Base-by-base conservation (phyloP, 306 rosid genomes). In the Glycine soja region DNA sequence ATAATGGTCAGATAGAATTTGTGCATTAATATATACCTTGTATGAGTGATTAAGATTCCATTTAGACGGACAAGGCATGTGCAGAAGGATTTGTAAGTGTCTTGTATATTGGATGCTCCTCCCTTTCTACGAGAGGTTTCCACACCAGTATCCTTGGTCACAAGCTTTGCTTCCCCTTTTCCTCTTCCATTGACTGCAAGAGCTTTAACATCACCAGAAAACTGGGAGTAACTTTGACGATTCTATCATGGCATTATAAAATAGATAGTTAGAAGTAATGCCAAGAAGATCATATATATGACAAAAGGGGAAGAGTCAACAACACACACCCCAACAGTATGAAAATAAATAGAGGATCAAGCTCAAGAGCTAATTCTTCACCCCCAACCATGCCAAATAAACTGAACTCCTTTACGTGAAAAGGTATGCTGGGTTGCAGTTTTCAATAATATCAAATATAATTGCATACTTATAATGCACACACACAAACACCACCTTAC, bases 21-120 rank as follows among this genome's bases (percentile, higher is more conserved):
- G 65, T 5, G 10, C 24, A n/a, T 56, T 52, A 59, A 66, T 19
- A 75, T 19, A 40, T 89, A 84, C 99, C 99, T 95, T 36, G 99
- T 95, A 34, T 93, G 97, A 0, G 98, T 93, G 85, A 95, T 93
- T 76, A 95, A 88, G 75, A 93, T 92, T 80, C 99, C 99, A 88
- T 89, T 95, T 82, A 95, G 90, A 79, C 99, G 99, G 70, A 95
- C 90, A 87, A 92, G 90, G 59, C 90, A 82, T 43, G 87, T 88
- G 86, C 92, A 89, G 70, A 95, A 93, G 74, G 85, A 71, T 80
- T 90, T 93, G 82, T 80, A 88, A 3, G 78, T 88, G 54, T 88
- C 96, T 43, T 73, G 88, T 52, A 77, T n/a, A 63, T 79, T 78
- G 61, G 85, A 83, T 53, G 72, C 80, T 80, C 82, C 87, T 77